phyloP scores from a whole-genome alignment of 805 yeast genomes.

The Metschnikowia drakensbergensis region DNA sequence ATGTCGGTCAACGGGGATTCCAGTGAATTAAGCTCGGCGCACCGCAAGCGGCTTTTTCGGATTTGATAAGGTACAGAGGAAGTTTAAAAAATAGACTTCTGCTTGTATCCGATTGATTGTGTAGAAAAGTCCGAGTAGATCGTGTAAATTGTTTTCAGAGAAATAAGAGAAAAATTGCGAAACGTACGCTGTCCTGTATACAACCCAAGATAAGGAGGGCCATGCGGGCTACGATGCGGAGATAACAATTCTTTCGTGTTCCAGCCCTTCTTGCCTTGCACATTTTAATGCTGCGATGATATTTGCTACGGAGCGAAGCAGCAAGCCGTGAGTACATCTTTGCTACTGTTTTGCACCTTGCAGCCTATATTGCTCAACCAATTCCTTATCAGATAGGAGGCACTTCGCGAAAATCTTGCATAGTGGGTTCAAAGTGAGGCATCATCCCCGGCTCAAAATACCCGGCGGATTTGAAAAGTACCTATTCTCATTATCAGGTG shows the following conservation, averaged over 20 bases:
- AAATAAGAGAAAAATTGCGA: conserved; percentile 4
- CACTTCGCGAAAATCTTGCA: conserved; percentile 6
- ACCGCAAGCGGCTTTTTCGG: not conserved
- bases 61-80: not conserved
- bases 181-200: not conserved
- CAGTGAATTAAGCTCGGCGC: not conserved
- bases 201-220: conserved; percentile 3
- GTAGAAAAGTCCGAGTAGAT: not conserved
- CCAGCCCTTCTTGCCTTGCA: too few species aligned
- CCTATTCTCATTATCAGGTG: not conserved
- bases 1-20: not conserved
- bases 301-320: not conserved
- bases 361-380: not conserved
- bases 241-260: not conserved
- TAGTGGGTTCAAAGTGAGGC: not conserved
- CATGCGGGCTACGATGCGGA: not conserved
- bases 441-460: not conserved
- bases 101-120: not conserved
- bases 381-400: conserved; percentile 5
- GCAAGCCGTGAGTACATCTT: not conserved
- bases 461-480: too few species aligned
- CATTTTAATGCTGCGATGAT: too few species aligned
- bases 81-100: not conserved
- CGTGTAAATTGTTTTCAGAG: conserved; percentile 5
- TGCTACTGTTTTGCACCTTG: not conserved